Percentiles rank a stretch among this genome's conserved stretches.
These are phyloP conservation scores for Furcasterigmium sp. DNA, from an alignment of 2,329 filamentous ascomycete species.

Conservation along the genomic window DNA sequence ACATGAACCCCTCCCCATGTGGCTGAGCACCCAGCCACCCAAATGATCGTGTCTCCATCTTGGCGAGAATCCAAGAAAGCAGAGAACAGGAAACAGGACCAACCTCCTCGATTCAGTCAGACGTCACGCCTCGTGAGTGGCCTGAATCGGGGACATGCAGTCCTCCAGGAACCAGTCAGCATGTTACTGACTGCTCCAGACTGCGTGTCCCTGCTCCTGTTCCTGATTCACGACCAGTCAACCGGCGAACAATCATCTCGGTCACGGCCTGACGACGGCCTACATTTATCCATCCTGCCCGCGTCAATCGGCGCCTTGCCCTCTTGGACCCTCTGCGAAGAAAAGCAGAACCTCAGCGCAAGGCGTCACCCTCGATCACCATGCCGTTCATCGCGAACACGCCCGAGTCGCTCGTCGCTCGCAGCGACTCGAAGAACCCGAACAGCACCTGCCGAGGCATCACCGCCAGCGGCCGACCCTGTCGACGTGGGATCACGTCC, in stretches of 20 bases:
- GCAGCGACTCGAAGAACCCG: slow-evolving; percentile 81
- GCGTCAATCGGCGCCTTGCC: no score
- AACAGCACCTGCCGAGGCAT: slow-evolving; percentile 83
- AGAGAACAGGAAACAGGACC: not conserved
- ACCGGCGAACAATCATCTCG: not conserved
- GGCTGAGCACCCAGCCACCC: no score
- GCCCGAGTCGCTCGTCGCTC: slow-evolving; percentile 72
- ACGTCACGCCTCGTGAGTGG: not conserved
- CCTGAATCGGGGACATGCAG: not conserved
- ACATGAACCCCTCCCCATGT: no score
- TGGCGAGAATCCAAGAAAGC: not conserved
- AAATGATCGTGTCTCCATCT: not conserved
- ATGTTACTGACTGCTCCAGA: not conserved
- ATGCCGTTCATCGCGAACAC: slow-evolving; percentile 69
- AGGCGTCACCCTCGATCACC: slow-evolving; percentile 4
- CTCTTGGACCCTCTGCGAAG: not conserved
- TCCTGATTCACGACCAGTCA: slow-evolving; percentile 1
- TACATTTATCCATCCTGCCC: no score
- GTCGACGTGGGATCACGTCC: slow-evolving; percentile 63
- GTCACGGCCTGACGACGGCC: not conserved
- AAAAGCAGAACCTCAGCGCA: not conserved
- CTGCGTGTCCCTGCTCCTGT: not conserved
- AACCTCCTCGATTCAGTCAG: not conserved
- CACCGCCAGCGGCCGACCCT: slow-evolving; percentile 76
- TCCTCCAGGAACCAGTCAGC: not conserved